These are phyloP conservation scores for Ophidiomyces ophidiicola DNA, from an alignment of 2,329 filamentous ascomycete species.

Conservation along the genomic window DNA sequence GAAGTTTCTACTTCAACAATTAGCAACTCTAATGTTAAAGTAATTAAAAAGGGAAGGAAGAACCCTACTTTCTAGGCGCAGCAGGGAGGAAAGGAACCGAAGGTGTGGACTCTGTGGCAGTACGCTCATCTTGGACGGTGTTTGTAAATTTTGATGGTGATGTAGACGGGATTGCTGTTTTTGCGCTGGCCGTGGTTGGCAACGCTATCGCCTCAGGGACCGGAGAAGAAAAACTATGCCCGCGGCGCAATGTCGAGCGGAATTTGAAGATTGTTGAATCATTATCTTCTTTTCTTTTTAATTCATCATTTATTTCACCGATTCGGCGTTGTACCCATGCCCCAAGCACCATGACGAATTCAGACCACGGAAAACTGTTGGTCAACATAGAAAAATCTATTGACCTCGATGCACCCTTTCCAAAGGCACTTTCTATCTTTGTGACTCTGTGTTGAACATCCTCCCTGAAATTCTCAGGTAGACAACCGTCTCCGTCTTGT, in stretches of 20 bases:
- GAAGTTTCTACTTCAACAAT: not conserved
- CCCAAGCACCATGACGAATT: slow-evolving; percentile 35
- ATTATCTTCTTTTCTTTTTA: slow-evolving; percentile 36
- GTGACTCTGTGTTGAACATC: slow-evolving; percentile 7
- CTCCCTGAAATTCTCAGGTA: slow-evolving; percentile 8
- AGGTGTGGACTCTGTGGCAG: not conserved
- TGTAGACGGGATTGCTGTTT: not conserved
- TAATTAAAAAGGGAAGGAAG: not conserved
- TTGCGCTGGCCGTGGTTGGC: not conserved
- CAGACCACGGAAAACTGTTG: slow-evolving; percentile 38
- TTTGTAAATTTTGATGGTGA: no score
- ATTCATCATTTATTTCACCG: slow-evolving; percentile 34
- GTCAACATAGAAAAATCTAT: slow-evolving; percentile 37
- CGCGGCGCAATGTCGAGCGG: not conserved
- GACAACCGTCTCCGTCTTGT: slow-evolving; percentile 4
- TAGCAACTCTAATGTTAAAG: not conserved
- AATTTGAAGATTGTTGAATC: slow-evolving; percentile 12
- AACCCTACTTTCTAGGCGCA: slow-evolving; percentile 3
- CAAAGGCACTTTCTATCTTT: slow-evolving; percentile 2
- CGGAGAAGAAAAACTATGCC: not conserved
- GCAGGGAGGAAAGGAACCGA: not conserved
- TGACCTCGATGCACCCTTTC: not conserved
- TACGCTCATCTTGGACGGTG: no score
- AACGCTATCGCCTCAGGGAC: not conserved
- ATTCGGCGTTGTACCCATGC: slow-evolving; percentile 38